Percentiles rank a stretch among this genome's conserved stretches.
Conservation (phyloP, 371 early-diverging fungal genomes). For the Apophysomyces trapeziformis region DNA sequence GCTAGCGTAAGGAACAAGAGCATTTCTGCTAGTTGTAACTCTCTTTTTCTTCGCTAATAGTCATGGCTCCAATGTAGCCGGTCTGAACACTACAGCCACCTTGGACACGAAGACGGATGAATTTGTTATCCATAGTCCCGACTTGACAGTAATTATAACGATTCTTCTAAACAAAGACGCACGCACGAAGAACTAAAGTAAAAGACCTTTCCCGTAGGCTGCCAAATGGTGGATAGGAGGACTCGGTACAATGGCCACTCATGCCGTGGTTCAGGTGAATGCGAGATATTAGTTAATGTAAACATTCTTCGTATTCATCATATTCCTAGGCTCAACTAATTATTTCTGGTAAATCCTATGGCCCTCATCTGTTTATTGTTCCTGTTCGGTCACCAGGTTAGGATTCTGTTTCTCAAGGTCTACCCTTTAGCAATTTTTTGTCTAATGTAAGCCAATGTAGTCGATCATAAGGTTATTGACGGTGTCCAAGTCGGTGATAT, state of each 20-base stretch:
- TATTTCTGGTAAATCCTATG: conserved; percentile 73
- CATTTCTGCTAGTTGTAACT: neutral
- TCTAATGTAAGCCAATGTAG: conserved; percentile 16
- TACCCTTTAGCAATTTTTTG: neutral
- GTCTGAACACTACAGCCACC: conserved; percentile 86
- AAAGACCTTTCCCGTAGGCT: conserved; percentile 36
- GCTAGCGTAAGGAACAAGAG: conserved; percentile 52
- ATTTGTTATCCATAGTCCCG: conserved; percentile 83
- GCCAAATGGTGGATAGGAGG: conserved; percentile 95
- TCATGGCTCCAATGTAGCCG: conserved; percentile 80
- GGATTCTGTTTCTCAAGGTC: neutral
- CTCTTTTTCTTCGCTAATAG: conserved; percentile 8
- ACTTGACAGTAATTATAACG: conserved; percentile 52
- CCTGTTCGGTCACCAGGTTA: conserved; percentile 74
- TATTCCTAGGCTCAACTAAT: conserved; percentile 70
- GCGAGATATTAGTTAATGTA: too few relatives aligned
- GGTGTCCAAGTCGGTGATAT: conserved; percentile 89
- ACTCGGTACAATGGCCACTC: conserved; percentile 65
- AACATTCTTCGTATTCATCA: too few relatives aligned
- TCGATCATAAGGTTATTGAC: conserved; percentile 69
- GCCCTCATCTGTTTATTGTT: conserved; percentile 85
- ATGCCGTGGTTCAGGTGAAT: conserved; percentile 73
- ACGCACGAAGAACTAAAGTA: neutral
- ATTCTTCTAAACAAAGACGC: too few relatives aligned
- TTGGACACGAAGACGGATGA: conserved; percentile 76